Base-by-base conservation (phyloP, 495 filamentous ascomycete species). In the Talaromyces adpressus region DNA sequence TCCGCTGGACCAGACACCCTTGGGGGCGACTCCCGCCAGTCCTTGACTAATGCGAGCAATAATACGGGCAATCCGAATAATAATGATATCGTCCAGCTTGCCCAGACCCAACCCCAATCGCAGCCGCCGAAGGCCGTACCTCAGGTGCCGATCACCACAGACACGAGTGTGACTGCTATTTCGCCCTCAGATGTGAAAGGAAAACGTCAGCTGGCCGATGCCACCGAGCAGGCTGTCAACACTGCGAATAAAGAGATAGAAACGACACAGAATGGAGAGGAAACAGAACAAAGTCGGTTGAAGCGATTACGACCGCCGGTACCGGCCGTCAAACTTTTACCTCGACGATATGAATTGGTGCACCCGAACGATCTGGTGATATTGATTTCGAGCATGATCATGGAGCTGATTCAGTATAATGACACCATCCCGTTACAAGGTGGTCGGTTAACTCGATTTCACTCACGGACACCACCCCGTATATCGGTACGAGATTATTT, bases 401-500 rank as follows among this genome's bases (percentile, higher is more conserved):
- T 91, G 72, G 94, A 98, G 75, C 81, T 98, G 20, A 92, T 98
- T 67, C 87, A 89, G 62, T 89, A 91, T 60, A 98, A 98, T 70
- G 94, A 98, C 74, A 84, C 83, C 51, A 88, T 97, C 63, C 92
- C 92, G 57, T 81, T 97, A 54, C 85, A 88, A 68, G 88, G 89
- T 63, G 91, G 89, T 57, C 86, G 89, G 25, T 82, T 98, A 57
- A 98, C 94, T 25, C 82, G 94, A 59, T 98, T 98, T 74, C 94
- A 98, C 73, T 98, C 94, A 9, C 87, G 93, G 70, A 93, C 94
- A 4, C 91, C 94, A 2, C 94, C 94, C 6, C 92, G 90, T 56
- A 98, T 98, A 45, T 95, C 91, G 57, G 92, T 98, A 18, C 78
- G 84, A 39, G 94, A 98, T 70, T 98, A 98, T 73, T 82, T 98